Percentiles rank a stretch among this genome's conserved stretches.
Evolutionary conservation across 2,329 filamentous ascomycete species (phyloP).

Genomic region (Diaporthe sp.): DNA sequence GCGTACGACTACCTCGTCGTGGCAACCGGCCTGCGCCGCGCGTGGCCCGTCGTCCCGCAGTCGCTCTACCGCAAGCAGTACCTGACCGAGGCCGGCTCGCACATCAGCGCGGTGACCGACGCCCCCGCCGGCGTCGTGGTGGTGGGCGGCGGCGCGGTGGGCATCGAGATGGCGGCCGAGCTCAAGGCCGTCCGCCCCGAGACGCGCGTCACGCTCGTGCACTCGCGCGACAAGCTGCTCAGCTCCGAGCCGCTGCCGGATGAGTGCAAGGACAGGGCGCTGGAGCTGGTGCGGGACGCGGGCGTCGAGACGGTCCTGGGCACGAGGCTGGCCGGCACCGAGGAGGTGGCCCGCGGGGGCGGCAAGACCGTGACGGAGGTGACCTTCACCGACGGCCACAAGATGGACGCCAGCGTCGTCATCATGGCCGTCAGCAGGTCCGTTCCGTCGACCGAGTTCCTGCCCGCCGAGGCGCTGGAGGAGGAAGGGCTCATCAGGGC

Average conservation of each 20-base stretch:
- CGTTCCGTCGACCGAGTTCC: conserved; percentile 72
- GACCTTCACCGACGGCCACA: conserved; percentile 71
- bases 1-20: conserved; percentile 83
- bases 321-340: conserved; percentile 67
- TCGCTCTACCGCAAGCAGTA: conserved; percentile 73
- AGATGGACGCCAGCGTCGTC: conserved; percentile 73
- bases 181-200: conserved; percentile 77
- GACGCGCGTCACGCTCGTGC: conserved; percentile 78
- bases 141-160: conserved; percentile 82
- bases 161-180: conserved; percentile 86
- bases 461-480: conserved; percentile 71
- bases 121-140: conserved; percentile 76
- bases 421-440: conserved; percentile 78
- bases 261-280: conserved; percentile 74
- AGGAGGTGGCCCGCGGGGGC: conserved; percentile 59
- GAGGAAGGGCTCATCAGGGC: conserved; percentile 77
- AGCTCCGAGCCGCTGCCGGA: conserved; percentile 81
- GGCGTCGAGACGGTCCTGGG: conserved; percentile 76
- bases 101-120: conserved; percentile 67
- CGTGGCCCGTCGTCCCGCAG: conserved; percentile 81
- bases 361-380: conserved; percentile 59
- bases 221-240: conserved; percentile 78
- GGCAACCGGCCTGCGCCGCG: conserved; percentile 77
- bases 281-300: conserved; percentile 69
- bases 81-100: conserved; percentile 70